These are phyloP conservation scores for Podospora australis DNA, from an alignment of 495 filamentous ascomycete genomes.

Conservation along the genomic window DNA sequence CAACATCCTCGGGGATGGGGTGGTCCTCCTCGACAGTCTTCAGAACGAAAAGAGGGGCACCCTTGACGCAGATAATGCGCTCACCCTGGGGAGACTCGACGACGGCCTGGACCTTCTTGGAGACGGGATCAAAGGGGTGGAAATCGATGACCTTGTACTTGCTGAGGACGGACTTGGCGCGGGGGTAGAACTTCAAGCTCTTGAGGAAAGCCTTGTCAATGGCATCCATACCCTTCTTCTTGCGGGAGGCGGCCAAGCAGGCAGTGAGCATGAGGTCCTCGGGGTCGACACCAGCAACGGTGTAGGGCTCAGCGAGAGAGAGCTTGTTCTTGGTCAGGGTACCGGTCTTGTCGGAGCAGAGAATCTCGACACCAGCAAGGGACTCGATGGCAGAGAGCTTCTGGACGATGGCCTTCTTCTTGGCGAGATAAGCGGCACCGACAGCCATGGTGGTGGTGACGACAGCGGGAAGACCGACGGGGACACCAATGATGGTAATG, in stretches of 20 bases:
- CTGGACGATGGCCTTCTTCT: constrained; percentile 94
- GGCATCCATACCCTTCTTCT: constrained; percentile 91
- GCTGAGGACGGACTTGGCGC: constrained; percentile 64
- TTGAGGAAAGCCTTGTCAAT: constrained; percentile 94
- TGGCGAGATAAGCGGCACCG: constrained; percentile 86
- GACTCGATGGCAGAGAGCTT: constrained; percentile 95
- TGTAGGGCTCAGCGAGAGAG: constrained; percentile 77
- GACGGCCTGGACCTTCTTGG: constrained; percentile 83
- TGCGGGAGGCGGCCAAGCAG: constrained; percentile 83
- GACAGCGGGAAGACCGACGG: constrained; percentile 91
- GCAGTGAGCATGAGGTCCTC: constrained; percentile 88
- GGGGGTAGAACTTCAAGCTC: constrained; percentile 69
- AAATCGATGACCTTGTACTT: constrained; percentile 77
- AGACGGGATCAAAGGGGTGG: constrained; percentile 86
- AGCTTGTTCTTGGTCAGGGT: constrained; percentile 91
- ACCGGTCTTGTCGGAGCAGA: constrained; percentile 97
- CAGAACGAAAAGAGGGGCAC: constrained; percentile 78
- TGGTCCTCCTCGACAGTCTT: constrained; percentile 78
- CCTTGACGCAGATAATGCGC: constrained; percentile 82
- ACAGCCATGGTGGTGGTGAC: constrained; percentile 97
- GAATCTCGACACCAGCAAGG: constrained; percentile 87
- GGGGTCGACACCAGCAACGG: constrained; percentile 66
- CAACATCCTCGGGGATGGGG: constrained; percentile 62
- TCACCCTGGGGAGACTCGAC: constrained; percentile 77
- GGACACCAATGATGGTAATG: constrained; percentile 89